Evolutionary conservation across 257 asterid genomes (phyloP), one percentile per base, ranked within the genome.

Genomic region (Solanum lycopersicoides): DNA sequence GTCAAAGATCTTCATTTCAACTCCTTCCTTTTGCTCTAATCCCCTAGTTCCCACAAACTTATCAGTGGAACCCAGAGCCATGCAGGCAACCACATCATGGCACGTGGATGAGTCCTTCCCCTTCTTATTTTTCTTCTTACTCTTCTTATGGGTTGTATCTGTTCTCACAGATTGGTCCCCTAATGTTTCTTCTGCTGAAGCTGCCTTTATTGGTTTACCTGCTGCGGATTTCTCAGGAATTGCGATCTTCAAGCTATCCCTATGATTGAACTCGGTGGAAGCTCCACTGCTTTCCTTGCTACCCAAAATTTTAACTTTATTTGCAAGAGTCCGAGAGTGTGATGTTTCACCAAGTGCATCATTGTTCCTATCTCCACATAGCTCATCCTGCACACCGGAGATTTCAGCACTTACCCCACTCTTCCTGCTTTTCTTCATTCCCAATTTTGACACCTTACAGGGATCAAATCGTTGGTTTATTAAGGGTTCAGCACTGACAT

Each of bases 341-440:
- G 88, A 50, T 77, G 69, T 53, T 89, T 86, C 88, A 56, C 83
- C 89, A 59, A 83, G 83, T 44, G 69, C 86, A 88, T 77, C 83
- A 25, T 42, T 80, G 73, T 42, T 76, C 42, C 75, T 86, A 73
- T 76, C 47, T 80, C 60, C 76, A 65, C 53, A 71, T 60, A 59
- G 87, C 77, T 89, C 91, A 86, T 87, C 90, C 89, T 63, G 86
- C 83, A 66, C 83, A 85, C 79, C 87, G 6, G 84, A 41, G 66
- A 85, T 88, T 84, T 89, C 87, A 63, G 59, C 89, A 80, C 41
- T 74, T 87, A 69, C 83, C 85, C 87, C 86, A 11, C 83, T 9
- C 39, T 84, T 13, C 53, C 34, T 68, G 34, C 28, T 59, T 86
- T 42, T 89, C 44, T 16, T 72, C 11, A 25, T 73, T 82, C 80